These are phyloP conservation scores for Tylopilus subfusipes DNA, from an alignment of 768 basidiomycete species.

Conservation along the genomic window DNA sequence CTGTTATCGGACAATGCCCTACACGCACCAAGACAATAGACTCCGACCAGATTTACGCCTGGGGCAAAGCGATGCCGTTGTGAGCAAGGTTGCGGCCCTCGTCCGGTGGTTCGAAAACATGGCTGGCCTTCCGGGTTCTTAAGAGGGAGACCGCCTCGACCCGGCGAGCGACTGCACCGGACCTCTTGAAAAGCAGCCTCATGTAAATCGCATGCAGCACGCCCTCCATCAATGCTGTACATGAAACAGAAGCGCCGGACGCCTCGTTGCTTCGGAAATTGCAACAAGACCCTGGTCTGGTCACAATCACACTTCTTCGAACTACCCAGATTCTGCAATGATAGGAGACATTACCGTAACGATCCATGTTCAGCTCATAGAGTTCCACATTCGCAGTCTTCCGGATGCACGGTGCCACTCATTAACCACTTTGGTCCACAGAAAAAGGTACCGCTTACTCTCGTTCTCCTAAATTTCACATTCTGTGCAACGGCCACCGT, in stretches of 20 bases:
- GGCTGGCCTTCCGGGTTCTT: constrained; percentile 48
- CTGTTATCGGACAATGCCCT: constrained; percentile 78
- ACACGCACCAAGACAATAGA: constrained; percentile 51
- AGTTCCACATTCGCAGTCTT: constrained; percentile 11
- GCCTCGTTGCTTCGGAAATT: constrained; percentile 29
- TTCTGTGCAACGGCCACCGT: constrained; percentile 18
- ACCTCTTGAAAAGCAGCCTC: constrained; percentile 1
- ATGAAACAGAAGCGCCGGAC: constrained; percentile 24
- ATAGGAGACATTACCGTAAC: constrained; percentile 15
- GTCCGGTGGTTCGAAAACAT: constrained; percentile 73
- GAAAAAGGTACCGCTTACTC: constrained; percentile 12
- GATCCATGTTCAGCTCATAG: constrained; percentile 7
- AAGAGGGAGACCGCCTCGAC: constrained; percentile 2
- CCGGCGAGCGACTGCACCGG: constrained; percentile 18
- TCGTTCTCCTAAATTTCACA: constrained; percentile 10
- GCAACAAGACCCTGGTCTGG: constrained; percentile 5
- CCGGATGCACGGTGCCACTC: constrained; percentile 8
- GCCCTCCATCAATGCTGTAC: constrained; percentile 18
- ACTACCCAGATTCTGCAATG: constrained; percentile 12
- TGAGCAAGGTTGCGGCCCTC: constrained; percentile 62
- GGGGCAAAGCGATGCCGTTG: constrained; percentile 63
- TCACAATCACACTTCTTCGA: constrained; percentile 22
- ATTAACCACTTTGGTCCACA: constrained; percentile 16
- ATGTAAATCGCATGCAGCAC: constrained; percentile 11
- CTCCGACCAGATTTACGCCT: constrained; percentile 72